Base-by-base conservation (phyloP, 768 basidiomycete species). In the Exidia glandulosa region DNA sequence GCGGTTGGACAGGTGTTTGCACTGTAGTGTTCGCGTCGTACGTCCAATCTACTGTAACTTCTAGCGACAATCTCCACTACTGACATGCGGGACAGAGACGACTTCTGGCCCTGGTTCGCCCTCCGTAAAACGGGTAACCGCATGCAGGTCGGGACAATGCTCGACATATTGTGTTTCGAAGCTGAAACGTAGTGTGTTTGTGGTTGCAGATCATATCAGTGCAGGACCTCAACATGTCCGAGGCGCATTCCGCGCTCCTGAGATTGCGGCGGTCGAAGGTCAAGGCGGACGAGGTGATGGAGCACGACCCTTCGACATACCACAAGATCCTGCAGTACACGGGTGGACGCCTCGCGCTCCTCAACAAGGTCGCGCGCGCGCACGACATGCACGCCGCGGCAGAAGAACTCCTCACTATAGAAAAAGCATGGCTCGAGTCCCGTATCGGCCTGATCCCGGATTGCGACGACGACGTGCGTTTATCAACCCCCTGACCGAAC, bases 381-480 rank as follows among this genome's bases (percentile, higher is more conserved):
- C 73, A 74, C 33, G 79, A 93, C 67, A 82, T 88, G 76, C 60
- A 84, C 1, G 71, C 74, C 41, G 79, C 81, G 72, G 87, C 90
- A n/a, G 72, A 78, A 59, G 77, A 84, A 58, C 72, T 90, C 67
- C 74, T 90, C 2, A 66, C 75, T n/a, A 78, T 82, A 10, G 91
- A 94, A 72, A 88, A 88, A 66, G 84, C 78, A 30, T 92, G 89
- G 87, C 74, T 92, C 32, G 75, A 85, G 27, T 87, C 84, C 66
- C 86, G 86, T 69, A 86, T 90, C 47, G 89, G 88, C 2, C 75
- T 91, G 55, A 92, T 93, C 60, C 80, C 81, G 7, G 90, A 90
- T 67, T 85, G 83, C 66, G 90, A 92, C 69, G 88, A 90, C 72
- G 87, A 89, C 66, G 50, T 54, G 30, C 50, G 50, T 31, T n/a